Conservation (phyloP, 2,329 filamentous ascomycete species). For the Blastomyces silverae region DNA sequence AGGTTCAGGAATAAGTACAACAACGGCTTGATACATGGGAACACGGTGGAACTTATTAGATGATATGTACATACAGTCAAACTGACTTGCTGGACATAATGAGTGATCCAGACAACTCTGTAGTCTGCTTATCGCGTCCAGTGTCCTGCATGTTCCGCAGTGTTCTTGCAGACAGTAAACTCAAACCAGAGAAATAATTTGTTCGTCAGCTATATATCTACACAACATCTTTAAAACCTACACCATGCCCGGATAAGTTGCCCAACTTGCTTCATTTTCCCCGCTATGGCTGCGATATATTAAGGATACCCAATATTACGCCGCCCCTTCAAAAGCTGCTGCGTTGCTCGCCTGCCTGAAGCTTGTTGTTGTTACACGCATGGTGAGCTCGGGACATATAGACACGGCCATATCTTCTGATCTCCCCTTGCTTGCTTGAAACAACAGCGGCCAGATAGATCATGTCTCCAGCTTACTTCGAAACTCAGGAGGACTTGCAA, state of each 20-base stretch:
- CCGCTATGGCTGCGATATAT: slow-evolving; percentile 7
- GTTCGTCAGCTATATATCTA: slow-evolving; percentile 6
- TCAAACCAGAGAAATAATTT: neutral
- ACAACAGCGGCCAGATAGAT: slow-evolving; percentile 16
- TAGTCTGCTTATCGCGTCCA: neutral
- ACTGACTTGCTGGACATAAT: slow-evolving; percentile 1
- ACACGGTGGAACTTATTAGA: slow-evolving; percentile 4
- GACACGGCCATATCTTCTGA: slow-evolving; percentile 14
- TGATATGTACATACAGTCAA: slow-evolving; percentile 6
- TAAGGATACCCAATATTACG: slow-evolving; percentile 5
- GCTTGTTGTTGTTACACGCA: slow-evolving; percentile 12
- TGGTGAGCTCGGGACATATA: slow-evolving; percentile 13
- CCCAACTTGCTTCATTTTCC: neutral
- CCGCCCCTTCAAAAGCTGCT: neutral
- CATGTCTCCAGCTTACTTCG: slow-evolving; percentile 26
- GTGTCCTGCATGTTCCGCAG: neutral
- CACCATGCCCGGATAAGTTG: slow-evolving; percentile 9
- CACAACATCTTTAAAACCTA: slow-evolving; percentile 8
- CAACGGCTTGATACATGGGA: slow-evolving; percentile 2
- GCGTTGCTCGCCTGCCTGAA: neutral
- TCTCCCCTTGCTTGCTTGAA: slow-evolving; percentile 8
- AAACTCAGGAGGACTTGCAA: slow-evolving; percentile 23
- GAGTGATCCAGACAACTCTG: neutral
- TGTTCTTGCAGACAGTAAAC: neutral
- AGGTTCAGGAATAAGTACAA: neutral